Evolutionary conservation across 2,329 filamentous ascomycete species (phyloP).

Genomic region (Scleromitrula shiraiana): DNA sequence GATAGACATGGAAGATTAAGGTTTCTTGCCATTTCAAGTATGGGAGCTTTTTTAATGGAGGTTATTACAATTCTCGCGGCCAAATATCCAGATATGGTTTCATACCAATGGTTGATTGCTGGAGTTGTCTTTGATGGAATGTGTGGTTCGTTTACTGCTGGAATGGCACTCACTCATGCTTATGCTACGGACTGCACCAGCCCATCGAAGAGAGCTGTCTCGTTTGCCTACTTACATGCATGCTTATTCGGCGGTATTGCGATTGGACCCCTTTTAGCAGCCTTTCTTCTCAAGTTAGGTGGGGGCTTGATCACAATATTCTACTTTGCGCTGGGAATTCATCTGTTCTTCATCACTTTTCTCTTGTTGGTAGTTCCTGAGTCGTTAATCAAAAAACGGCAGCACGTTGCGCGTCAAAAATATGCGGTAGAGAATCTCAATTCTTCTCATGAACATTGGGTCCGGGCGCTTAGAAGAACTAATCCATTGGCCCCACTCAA

Average conservation of each 20-base stretch:
- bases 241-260: slow-evolving; percentile 86
- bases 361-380: slow-evolving; percentile 71
- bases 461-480: slow-evolving; percentile 33
- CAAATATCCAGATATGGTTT: slow-evolving; percentile 61
- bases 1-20: slow-evolving; percentile 77
- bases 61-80: slow-evolving; percentile 71
- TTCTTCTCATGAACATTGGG: not conserved
- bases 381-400: slow-evolving; percentile 68
- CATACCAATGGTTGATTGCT: slow-evolving; percentile 72
- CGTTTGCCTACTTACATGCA: slow-evolving; percentile 85
- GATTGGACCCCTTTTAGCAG: slow-evolving; percentile 73
- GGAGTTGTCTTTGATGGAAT: slow-evolving; percentile 75
- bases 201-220: slow-evolving; percentile 69
- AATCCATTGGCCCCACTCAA: slow-evolving; percentile 73
- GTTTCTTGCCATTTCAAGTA: slow-evolving; percentile 64
- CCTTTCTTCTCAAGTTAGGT: slow-evolving; percentile 68
- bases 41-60: slow-evolving; percentile 69
- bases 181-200: slow-evolving; percentile 86
- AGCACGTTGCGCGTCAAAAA: slow-evolving; percentile 62
- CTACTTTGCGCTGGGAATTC: slow-evolving; percentile 67
- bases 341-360: slow-evolving; percentile 65
- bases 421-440: slow-evolving; percentile 40
- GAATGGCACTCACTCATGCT: slow-evolving; percentile 68
- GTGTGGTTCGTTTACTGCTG: slow-evolving; percentile 80
- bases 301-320: slow-evolving; percentile 75